A percentile compares a stretch with the other conserved stretches of the same genome.
These are phyloP conservation scores for Globisporangium polare DNA, from an alignment of 352 stramenopile genomes.

Conservation along the genomic window DNA sequence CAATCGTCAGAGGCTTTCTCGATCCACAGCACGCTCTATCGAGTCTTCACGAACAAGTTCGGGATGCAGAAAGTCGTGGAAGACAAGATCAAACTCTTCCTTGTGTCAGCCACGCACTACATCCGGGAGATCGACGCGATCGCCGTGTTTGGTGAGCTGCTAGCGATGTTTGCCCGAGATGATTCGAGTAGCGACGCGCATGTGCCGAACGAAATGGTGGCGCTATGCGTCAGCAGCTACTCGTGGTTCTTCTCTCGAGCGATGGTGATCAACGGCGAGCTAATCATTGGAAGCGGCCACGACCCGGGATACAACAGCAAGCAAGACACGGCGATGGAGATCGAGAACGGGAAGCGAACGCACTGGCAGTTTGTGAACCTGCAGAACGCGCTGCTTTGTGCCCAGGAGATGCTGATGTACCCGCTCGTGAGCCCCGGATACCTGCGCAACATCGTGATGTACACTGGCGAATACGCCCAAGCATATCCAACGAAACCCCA, in stretches of 20 bases:
- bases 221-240: conserved; percentile 50
- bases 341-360: conserved; percentile 20
- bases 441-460: conserved; percentile 49
- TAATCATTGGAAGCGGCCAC: conserved; percentile 12
- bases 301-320: neutral
- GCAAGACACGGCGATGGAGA: neutral
- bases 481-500: conserved; percentile 1
- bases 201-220: conserved; percentile 45
- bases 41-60: conserved; percentile 45
- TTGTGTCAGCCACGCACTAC: conserved; percentile 57
- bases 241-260: conserved; percentile 56
- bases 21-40: conserved; percentile 39
- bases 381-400: conserved; percentile 48
- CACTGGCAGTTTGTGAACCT: conserved; percentile 66
- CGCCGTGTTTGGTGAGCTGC: conserved; percentile 65
- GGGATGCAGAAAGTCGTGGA: conserved; percentile 50
- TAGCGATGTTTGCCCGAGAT: conserved; percentile 36
- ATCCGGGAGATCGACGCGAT: conserved; percentile 47
- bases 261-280: conserved; percentile 53
- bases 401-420: conserved; percentile 68
- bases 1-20: conserved; percentile 17
- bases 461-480: conserved; percentile 54
- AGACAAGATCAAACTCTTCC: conserved; percentile 57
- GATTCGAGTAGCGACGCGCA: conserved; percentile 22
- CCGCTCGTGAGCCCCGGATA: conserved; percentile 62